A percentile compares a stretch with the other conserved stretches of the same genome.
Evolutionary conservation across 352 stramenopile genomes (phyloP).

Genomic region (Pythium aphanidermatum): DNA sequence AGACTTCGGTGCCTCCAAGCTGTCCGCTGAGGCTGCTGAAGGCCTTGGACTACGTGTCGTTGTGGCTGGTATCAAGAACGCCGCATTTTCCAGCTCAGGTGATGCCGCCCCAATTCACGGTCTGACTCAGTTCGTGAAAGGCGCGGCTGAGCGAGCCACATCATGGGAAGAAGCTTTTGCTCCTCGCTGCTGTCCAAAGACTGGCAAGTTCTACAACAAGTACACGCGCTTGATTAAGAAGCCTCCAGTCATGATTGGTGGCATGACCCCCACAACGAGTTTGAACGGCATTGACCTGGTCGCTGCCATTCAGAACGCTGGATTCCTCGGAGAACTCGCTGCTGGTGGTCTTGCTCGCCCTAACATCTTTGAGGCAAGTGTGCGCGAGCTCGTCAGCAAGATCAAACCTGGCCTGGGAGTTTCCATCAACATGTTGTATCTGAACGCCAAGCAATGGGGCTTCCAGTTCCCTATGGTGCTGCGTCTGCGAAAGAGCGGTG

Average conservation of each 20-base stretch:
- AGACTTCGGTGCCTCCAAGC: conserved; percentile 43
- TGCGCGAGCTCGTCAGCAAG: conserved; percentile 65
- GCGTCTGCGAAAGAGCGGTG: conserved; percentile 64
- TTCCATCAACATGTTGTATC: conserved; percentile 86
- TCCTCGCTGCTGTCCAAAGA: conserved; percentile 27
- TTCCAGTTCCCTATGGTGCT: conserved; percentile 89
- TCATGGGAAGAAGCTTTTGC: conserved; percentile 56
- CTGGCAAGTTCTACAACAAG: conserved; percentile 54
- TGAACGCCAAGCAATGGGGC: conserved; percentile 86
- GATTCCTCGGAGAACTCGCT: conserved; percentile 75
- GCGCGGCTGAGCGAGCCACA: conserved; percentile 6
- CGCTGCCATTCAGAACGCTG: conserved; percentile 71
- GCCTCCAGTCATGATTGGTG: conserved; percentile 71
- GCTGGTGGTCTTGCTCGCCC: conserved; percentile 63
- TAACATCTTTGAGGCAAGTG: conserved; percentile 60
- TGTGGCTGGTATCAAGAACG: conserved; percentile 37
- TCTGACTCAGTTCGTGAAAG: conserved; percentile 36
- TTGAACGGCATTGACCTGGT: conserved; percentile 76
- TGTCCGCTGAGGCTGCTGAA: conserved; percentile 39
- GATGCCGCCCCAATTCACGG: conserved; percentile 28
- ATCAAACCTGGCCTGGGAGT: conserved; percentile 69
- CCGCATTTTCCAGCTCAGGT: conserved; percentile 17
- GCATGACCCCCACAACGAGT: conserved; percentile 86
- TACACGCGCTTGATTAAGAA: conserved; percentile 74
- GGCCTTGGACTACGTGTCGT: conserved; percentile 50